Base-by-base conservation (phyloP, 257 asterid genomes). In the Verbena officinalis region DNA sequence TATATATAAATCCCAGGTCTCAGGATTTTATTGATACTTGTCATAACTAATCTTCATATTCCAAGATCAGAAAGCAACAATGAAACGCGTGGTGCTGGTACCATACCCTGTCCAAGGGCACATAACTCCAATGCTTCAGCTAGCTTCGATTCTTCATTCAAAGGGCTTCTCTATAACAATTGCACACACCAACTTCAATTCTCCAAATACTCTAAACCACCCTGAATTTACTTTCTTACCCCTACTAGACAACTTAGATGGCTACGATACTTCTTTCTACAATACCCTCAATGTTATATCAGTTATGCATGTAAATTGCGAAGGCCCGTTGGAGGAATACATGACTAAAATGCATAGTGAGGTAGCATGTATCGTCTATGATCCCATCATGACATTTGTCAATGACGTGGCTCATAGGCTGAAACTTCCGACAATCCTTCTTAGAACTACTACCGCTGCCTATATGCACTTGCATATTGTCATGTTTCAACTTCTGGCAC, bases 61-160 rank as follows among this genome's bases (percentile, higher is more conserved):
- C n/a, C n/a, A n/a, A n/a, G n/a, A n/a, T n/a, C n/a, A n/a, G n/a
- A n/a, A n/a, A n/a, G n/a, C n/a, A n/a, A n/a, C n/a, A 60, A 9
- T 19, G 0, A 36, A 16, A 13, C 6, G 59, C 1, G 61, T 78
- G 19, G 70, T 78, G 12, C 62, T 78, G 6, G 78, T 80, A 11
- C 89, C 84, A 3, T 60, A 31, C 59, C 91, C 88, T 4, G 75
- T 63, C 62, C 86, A 77, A 31, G 88, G 91, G 13, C 91, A 81
- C 73, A 3, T 79, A 4, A 84, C 86, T 4, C 88, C 88, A 1
- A 84, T 82, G 88, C 83, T 81, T 30, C 88, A 82, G 23, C 63
- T 81, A 9, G 86, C 76, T 5, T 20, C 59, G 0, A 33, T 76
- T 36, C 82, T 83, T 10, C 62, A 75, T 27, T 69, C 86, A 0